These are phyloP conservation scores for Diplocarpon mali DNA, from an alignment of 2,329 filamentous ascomycete species.

Conservation along the genomic window DNA sequence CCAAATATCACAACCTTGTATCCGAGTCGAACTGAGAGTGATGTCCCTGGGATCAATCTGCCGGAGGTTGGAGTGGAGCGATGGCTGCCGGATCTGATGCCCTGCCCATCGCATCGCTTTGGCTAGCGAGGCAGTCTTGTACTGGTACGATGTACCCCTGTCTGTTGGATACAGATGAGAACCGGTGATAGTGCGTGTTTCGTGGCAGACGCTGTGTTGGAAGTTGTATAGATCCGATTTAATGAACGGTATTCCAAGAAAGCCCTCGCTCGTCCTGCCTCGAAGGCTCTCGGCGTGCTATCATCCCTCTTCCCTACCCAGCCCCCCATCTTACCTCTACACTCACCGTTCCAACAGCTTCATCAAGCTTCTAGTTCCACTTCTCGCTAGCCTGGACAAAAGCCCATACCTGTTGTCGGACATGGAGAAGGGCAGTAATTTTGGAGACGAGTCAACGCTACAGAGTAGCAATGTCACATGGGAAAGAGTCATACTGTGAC, in stretches of 20 bases:
- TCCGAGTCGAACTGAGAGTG: background rate
- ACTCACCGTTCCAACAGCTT: no score
- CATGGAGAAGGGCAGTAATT: no score
- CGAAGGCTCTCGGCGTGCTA: no score
- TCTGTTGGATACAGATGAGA: constrained; percentile 12
- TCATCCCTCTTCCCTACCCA: no score
- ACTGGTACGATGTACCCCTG: constrained; percentile 1
- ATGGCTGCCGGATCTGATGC: background rate
- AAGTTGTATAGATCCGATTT: constrained; percentile 8
- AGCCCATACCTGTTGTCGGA: no score
- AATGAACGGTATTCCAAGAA: constrained; percentile 6
- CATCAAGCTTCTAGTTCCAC: no score
- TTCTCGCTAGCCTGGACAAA: no score
- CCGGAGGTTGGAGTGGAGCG: background rate
- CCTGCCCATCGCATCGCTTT: constrained; percentile 1
- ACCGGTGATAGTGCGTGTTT: background rate
- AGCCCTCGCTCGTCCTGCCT: no score
- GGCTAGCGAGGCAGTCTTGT: constrained; percentile 3
- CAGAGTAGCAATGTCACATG: no score
- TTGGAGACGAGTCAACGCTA: no score
- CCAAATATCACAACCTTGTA: background rate
- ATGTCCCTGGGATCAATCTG: background rate
- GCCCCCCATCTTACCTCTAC: no score
- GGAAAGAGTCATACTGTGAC: no score
- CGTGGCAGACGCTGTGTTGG: constrained; percentile 1